Evolutionary conservation across 257 asterid genomes (phyloP), one percentile per base, ranked within the genome.

Genomic region (Solanum gandarillasii): DNA sequence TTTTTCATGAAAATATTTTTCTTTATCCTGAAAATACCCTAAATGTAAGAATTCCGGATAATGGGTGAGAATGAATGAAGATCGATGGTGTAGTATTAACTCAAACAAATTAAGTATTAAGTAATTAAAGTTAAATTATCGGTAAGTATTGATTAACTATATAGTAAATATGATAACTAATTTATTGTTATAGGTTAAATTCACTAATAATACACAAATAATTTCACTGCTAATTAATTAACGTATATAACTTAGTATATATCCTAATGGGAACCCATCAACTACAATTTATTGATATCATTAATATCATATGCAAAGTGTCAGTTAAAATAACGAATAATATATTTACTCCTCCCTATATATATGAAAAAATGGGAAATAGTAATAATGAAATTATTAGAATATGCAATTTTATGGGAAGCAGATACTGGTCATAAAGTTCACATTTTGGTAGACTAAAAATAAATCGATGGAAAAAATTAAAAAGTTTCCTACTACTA

Each of bases 261-360:
- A 79, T 13, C 90, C 41, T 83, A 86, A 78, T 87, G 91, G 89
- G 58, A 87, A 86, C 88, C 92, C 92, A 88, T 90, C 73, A 48
- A n/a, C 73, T 58, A 71, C 58, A 41, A 87, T 87, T 87, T 82
- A 85, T 87, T 83, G 38, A 48, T 16, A 31, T 87, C 89, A 91
- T 89, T 83, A 87, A 90, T 87, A 73, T 82, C 88, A 82, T 85
- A 39, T 81, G 75, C 76, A 87, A 81, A 74, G 5, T 87, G 90
- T 89, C 92, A 85, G 89, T 86, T 39, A 36, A 21, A 34, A 20
- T 46, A 81, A 41, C 29, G 32, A 41, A 81, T 81, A 25, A 36
- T 74, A 74, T 25, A 29, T 29, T 46, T 81, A 46, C 85, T 81
- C 68, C 12, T 81, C 29, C 85, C 85, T 81, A 9, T 81, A 29